Base-by-base conservation (phyloP, 441 rosid species). In the Macaranga tanarius region DNA sequence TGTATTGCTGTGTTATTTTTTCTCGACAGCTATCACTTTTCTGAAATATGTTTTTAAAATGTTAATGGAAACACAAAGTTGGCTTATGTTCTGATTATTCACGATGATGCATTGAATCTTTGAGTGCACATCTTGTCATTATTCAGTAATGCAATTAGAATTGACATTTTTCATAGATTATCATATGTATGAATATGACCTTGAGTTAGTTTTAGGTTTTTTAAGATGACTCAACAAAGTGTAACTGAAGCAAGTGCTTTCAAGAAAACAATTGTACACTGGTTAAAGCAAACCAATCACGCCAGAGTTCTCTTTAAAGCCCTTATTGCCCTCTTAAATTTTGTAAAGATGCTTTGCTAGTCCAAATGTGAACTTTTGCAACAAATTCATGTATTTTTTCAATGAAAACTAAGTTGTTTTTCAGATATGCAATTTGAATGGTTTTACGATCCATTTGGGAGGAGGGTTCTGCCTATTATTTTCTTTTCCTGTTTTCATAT, bases 1-100 rank as follows among this genome's bases (percentile, higher is more conserved):
- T 22, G 28, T 65, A 51, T 69, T 61, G 54, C 69, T 67, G 63
- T 34, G 62, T 50, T 54, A 23, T 48, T 25, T 40, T 72, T 38
- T 45, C 34, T 69, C 16, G 31, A 54, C 3, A 20, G 40, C 38
- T 56, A 0, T 62, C 12, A 25, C 54, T 31, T 69, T 38, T 50
- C 20, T 31, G 64, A 54, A 19, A 1, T 60, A 31, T 54, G 8
- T 45, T 70, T 2, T 12, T 63, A 50, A 7, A 47, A 47, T 0
- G 57, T 60, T 59, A 9, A 44, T 70, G 7, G 26, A 48, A 60
- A 50, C 13, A 44, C 25, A 19, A 50, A 48, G n/a, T 19, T 19
- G 44, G 54, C n/a, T 13, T 45, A 23, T 51, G 15, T 22, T 45
- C 7, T 17, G 31, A 47, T 0, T 15, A 17, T 17, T 16, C 48